Conservation (phyloP, 2,329 filamentous ascomycete genomes). For the Beauveria varroae region DNA sequence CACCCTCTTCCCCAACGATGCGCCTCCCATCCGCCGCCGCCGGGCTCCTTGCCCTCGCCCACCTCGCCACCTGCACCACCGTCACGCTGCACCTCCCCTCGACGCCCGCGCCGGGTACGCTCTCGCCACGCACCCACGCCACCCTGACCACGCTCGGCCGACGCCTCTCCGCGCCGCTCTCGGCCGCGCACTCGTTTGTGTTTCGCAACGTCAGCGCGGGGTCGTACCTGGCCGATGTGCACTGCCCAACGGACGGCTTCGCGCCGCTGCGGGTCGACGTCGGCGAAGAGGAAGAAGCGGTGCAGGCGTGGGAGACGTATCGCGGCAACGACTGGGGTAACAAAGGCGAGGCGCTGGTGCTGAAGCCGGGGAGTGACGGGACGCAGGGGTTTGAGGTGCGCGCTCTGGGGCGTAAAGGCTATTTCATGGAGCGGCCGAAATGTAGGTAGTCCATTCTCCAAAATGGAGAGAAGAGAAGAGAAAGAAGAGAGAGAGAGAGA, state of each 20-base stretch:
- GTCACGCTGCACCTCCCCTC: conserved; percentile 40
- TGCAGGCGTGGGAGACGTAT: conserved; percentile 75
- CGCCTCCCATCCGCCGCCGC: conserved; percentile 15
- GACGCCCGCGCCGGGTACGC: conserved; percentile 43
- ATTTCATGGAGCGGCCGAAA: conserved; percentile 65
- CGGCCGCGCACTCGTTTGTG: conserved; percentile 61
- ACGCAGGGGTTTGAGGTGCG: conserved; percentile 51
- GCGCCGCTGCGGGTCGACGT: conserved; percentile 70
- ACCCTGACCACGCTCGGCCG: conserved; percentile 40
- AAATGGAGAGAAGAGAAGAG: neutral
- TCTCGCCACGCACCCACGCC: conserved; percentile 60
- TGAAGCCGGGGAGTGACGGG: conserved; percentile 30
- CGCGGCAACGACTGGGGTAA: conserved; percentile 87
- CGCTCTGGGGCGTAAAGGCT: conserved; percentile 58
- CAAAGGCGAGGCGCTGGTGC: conserved; percentile 55
- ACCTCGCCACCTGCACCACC: conserved; percentile 22
- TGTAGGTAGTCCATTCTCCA: conserved; percentile 48
- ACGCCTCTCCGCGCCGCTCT: conserved; percentile 51
- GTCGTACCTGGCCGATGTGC: conserved; percentile 76
- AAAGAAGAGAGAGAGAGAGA: neutral
- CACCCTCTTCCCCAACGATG: neutral
- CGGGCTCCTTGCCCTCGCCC: conserved; percentile 29
- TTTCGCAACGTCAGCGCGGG: conserved; percentile 66
- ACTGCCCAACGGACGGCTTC: conserved; percentile 68
- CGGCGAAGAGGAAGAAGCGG: conserved; percentile 28